phyloP scores from a whole-genome alignment of 192 early-diverging fungal species.

The Coemansia sp. region DNA sequence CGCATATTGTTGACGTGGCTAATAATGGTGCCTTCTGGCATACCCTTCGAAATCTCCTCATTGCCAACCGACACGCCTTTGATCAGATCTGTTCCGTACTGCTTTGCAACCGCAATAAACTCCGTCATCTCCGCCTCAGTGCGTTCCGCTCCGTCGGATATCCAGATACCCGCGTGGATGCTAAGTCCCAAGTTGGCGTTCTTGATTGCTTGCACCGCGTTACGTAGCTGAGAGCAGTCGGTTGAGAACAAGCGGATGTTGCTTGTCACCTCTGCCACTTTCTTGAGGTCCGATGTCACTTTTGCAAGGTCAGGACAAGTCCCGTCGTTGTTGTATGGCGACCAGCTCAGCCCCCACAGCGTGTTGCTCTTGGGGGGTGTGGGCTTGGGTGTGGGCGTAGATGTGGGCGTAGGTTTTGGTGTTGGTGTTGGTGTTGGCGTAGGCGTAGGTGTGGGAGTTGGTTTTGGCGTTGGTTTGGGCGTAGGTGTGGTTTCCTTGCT shows the following conservation, averaged over 20 bases:
- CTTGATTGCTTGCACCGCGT: conserved; percentile 35
- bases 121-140: conserved; percentile 40
- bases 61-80: conserved; percentile 53
- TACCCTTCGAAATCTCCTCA: conserved; percentile 44
- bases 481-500: background rate
- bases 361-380: background rate
- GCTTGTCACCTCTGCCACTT: conserved; percentile 26
- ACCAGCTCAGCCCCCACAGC: conserved; percentile 51
- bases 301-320: conserved; percentile 39
- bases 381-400: background rate
- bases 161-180: conserved; percentile 51
- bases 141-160: conserved; percentile 27
- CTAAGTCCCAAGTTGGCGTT: conserved; percentile 25
- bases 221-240: conserved; percentile 50
- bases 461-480: background rate
- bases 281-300: conserved; percentile 34
- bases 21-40: conserved; percentile 41
- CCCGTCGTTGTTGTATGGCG: conserved; percentile 51
- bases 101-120: conserved; percentile 43
- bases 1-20: conserved; percentile 50
- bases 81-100: conserved; percentile 27
- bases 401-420: background rate
- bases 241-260: conserved; percentile 55
- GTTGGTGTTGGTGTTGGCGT: background rate
- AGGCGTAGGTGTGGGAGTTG: background rate